These are phyloP conservation scores for Quercus alba DNA, from an alignment of 306 rosid genomes.

Conservation along the genomic window DNA sequence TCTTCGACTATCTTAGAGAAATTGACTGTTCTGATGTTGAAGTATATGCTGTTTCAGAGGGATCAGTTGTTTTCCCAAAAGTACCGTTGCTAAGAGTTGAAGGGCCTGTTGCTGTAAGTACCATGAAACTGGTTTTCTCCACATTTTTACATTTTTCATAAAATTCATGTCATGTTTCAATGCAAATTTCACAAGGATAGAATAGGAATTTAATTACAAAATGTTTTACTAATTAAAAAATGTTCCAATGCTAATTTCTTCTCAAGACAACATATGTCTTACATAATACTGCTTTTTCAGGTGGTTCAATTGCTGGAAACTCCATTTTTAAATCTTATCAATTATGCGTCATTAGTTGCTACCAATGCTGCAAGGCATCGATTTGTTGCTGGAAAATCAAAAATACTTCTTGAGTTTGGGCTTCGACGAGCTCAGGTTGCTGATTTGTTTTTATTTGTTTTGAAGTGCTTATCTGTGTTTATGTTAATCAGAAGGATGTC, in stretches of 20 bases:
- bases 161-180: background rate
- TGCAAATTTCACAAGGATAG: background rate
- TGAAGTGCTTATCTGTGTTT: background rate
- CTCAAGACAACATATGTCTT: constrained; percentile 5
- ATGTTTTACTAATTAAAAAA: too few relatives aligned
- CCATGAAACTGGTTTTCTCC: background rate
- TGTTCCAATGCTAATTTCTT: background rate
- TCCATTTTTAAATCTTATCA: constrained; percentile 72
- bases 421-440: constrained; percentile 82
- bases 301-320: constrained; percentile 92
- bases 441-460: constrained; percentile 17
- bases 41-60: constrained; percentile 83
- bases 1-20: constrained; percentile 84
- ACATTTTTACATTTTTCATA: background rate
- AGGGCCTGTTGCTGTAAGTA: constrained; percentile 97
- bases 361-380: constrained; percentile 98
- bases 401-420: constrained; percentile 88
- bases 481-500: constrained; percentile 18
- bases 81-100: constrained; percentile 87
- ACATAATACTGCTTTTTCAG: constrained; percentile 40
- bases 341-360: constrained; percentile 78
- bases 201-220: too few relatives aligned
- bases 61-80: constrained; percentile 93
- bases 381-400: constrained; percentile 85
- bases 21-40: constrained; percentile 87